These are phyloP conservation scores for Colletotrichum graminicola DNA, from an alignment of 2,329 filamentous ascomycete species.

Conservation along the genomic window DNA sequence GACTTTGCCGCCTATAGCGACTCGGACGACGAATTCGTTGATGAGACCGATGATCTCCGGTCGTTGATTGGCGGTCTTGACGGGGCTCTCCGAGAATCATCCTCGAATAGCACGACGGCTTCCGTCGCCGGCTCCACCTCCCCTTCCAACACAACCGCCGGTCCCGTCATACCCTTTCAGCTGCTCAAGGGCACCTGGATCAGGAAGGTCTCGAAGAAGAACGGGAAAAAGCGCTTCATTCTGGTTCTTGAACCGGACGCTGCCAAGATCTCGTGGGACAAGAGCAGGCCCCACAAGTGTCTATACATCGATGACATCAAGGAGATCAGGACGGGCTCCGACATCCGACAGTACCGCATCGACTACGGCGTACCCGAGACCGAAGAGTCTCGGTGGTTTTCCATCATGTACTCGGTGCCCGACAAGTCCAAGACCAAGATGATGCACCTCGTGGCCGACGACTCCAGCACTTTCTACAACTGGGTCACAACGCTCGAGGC, in stretches of 20 bases:
- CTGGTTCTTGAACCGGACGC: constrained; percentile 83
- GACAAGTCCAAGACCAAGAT: constrained; percentile 86
- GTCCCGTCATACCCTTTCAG: constrained; percentile 80
- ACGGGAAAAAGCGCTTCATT: constrained; percentile 76
- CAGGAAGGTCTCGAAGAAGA: constrained; percentile 88
- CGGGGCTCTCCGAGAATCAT: constrained; percentile 60
- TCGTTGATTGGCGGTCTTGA: constrained; percentile 56
- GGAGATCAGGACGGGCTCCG: constrained; percentile 85
- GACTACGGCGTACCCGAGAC: constrained; percentile 80
- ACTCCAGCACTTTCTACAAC: constrained; percentile 76
- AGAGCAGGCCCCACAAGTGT: constrained; percentile 80
- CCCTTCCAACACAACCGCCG: constrained; percentile 60
- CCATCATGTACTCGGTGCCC: constrained; percentile 85
- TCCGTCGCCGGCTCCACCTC: constrained; percentile 60
- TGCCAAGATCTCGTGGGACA: constrained; percentile 91
- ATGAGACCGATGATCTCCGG: constrained; percentile 62
- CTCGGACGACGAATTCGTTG: constrained; percentile 70
- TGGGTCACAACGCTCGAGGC: constrained; percentile 89
- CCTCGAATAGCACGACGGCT: constrained; percentile 60
- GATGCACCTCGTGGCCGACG: constrained; percentile 87
- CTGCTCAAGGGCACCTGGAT: constrained; percentile 84
- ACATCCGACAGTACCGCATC: constrained; percentile 89
- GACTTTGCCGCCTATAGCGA: constrained; percentile 61
- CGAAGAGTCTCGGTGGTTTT: constrained; percentile 83
- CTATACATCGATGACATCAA: constrained; percentile 97